phyloP scores from a whole-genome alignment of 352 stramenopile species.

The Thalassiosira gravida region DNA sequence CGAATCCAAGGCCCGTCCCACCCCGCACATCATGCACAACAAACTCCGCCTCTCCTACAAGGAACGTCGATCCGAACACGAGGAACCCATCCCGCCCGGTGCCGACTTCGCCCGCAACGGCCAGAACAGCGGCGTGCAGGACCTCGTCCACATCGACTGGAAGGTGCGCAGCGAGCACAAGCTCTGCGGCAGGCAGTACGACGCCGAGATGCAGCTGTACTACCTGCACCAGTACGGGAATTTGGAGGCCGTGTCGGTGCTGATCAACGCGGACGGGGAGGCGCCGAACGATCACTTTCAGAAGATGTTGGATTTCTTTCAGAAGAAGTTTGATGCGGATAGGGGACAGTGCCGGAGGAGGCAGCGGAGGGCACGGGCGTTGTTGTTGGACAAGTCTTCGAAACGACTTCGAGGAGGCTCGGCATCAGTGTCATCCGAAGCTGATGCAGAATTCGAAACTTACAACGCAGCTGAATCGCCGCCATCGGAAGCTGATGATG shows the following conservation, averaged over 20 bases:
- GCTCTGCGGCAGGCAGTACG: constrained; percentile 48
- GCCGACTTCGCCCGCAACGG: constrained; percentile 42
- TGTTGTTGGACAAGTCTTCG: constrained; percentile 18
- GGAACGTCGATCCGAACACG: constrained; percentile 11
- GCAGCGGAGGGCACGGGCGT: constrained; percentile 16
- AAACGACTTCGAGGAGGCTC: constrained; percentile 30
- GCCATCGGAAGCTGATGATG: too few species aligned
- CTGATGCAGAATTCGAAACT: too few species aligned
- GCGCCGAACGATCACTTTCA: constrained; percentile 50
- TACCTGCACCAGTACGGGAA: constrained; percentile 37
- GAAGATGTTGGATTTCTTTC: constrained; percentile 45
- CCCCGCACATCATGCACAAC: constrained; percentile 38
- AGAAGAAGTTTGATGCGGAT: constrained; percentile 48
- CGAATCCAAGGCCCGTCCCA: constrained; percentile 12
- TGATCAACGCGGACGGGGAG: constrained; percentile 39
- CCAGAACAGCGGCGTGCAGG: constrained; percentile 30
- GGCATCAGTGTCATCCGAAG: neutral
- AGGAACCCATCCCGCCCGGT: constrained; percentile 18
- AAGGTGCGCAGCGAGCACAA: constrained; percentile 50
- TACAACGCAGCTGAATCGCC: too few species aligned
- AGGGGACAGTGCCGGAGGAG: constrained; percentile 22
- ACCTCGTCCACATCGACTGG: constrained; percentile 46
- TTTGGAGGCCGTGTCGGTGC: constrained; percentile 35
- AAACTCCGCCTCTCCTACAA: constrained; percentile 33
- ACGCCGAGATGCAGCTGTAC: constrained; percentile 53